phyloP scores from a whole-genome alignment of 2,329 filamentous ascomycete species.

The Beauveria sp. region DNA sequence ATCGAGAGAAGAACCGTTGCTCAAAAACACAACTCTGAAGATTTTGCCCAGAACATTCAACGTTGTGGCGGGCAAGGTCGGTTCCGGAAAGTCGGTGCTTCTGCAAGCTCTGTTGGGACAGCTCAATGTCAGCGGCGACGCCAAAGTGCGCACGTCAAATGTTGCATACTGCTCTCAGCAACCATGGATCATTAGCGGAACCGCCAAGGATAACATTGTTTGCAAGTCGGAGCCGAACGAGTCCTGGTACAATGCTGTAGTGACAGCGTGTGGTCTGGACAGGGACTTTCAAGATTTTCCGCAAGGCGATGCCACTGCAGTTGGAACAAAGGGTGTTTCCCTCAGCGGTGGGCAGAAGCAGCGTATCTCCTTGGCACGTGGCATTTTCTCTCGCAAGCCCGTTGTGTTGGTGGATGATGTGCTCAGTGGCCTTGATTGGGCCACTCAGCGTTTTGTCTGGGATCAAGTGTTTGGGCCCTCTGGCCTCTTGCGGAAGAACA shows the following conservation, averaged over 20 bases:
- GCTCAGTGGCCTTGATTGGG: constrained; percentile 27
- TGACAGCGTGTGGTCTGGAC: constrained; percentile 16
- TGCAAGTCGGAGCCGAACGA: constrained; percentile 15
- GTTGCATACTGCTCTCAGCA: constrained; percentile 20
- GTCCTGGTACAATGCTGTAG: constrained; percentile 17
- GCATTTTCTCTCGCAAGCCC: constrained; percentile 17
- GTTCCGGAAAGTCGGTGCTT: constrained; percentile 18
- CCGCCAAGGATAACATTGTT: constrained; percentile 18
- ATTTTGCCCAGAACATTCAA: constrained; percentile 13
- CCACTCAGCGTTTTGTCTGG: constrained; percentile 31
- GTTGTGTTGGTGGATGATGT: constrained; percentile 26
- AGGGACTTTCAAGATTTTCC: constrained; percentile 17
- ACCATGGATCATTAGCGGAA: constrained; percentile 18
- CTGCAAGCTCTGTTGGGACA: constrained; percentile 17
- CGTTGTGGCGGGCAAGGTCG: constrained; percentile 18
- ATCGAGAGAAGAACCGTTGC: background rate
- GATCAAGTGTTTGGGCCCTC: constrained; percentile 25
- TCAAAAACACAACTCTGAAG: constrained; percentile 12
- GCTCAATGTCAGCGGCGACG: constrained; percentile 11
- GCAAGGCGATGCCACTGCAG: constrained; percentile 16
- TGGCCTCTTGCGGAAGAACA: constrained; percentile 21
- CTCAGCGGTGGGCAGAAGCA: constrained; percentile 22
- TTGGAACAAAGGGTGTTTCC: constrained; percentile 17
- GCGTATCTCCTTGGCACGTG: constrained; percentile 20
- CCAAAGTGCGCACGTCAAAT: constrained; percentile 10